A percentile compares a stretch with the other conserved stretches of the same genome.
Evolutionary conservation across 805 yeast species (phyloP).

Genomic region (Candida alai): DNA sequence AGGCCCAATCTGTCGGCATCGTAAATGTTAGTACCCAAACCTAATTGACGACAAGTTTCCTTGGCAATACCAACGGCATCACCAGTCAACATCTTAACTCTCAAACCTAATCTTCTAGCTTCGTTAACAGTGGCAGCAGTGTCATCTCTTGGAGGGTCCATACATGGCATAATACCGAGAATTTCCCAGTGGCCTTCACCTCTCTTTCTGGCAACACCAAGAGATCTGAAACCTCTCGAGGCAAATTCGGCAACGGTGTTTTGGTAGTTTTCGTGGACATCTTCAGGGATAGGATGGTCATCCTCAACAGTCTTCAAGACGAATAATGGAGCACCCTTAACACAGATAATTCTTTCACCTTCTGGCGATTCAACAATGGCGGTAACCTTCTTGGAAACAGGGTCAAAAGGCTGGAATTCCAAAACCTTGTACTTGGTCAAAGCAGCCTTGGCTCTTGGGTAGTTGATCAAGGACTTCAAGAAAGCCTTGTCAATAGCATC

Average conservation of each 20-base stretch:
- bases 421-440: constrained; percentile 90
- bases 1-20: constrained; percentile 96
- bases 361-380: constrained; percentile 95
- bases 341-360: constrained; percentile 93
- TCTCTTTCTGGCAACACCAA: constrained; percentile 98
- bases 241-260: constrained; percentile 97
- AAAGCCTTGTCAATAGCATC: constrained; percentile 97
- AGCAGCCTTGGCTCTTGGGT: constrained; percentile 92
- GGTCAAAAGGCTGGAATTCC: constrained; percentile 97
- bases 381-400: constrained; percentile 94
- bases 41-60: constrained; percentile 97
- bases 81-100: constrained; percentile 98
- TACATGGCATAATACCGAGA: constrained; percentile 96
- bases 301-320: constrained; percentile 95
- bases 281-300: constrained; percentile 95
- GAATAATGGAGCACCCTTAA: constrained; percentile 97
- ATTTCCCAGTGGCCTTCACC: constrained; percentile 99
- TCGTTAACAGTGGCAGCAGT: constrained; percentile 92
- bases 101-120: constrained; percentile 86
- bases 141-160: constrained; percentile 99
- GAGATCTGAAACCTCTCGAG: constrained; percentile 96
- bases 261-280: constrained; percentile 89
- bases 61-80: constrained; percentile 99
- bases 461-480: constrained; percentile 80
- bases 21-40: constrained; percentile 93